A percentile compares a stretch with the other conserved stretches of the same genome.
These are phyloP conservation scores for Trypanosoma cruzi DNA, from an alignment of 208 protist genomes.

Conservation along the genomic window DNA sequence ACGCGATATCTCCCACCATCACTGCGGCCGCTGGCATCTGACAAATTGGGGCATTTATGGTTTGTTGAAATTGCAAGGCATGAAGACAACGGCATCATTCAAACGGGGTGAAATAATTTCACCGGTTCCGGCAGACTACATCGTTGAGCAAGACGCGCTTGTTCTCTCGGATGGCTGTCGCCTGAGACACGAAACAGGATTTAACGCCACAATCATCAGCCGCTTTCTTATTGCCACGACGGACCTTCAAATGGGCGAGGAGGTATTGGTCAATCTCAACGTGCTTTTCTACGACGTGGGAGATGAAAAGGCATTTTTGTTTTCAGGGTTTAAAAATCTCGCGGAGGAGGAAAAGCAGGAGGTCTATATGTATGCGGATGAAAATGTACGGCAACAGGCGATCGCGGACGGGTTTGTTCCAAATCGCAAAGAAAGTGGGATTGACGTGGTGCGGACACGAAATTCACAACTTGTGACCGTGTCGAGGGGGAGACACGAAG, in stretches of 20 bases:
- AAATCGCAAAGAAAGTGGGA: conserved; percentile 42
- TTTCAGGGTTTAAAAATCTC: conserved; percentile 61
- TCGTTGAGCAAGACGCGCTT: conserved; percentile 43
- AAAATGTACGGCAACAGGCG: conserved; percentile 73
- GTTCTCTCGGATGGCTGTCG: conserved; percentile 49
- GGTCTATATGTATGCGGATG: conserved; percentile 75
- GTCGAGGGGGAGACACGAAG: conserved; percentile 39
- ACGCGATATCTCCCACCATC: not conserved
- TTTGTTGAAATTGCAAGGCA: conserved; percentile 7
- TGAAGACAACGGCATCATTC: conserved; percentile 49
- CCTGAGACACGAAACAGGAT: conserved; percentile 47
- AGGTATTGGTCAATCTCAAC: conserved; percentile 71
- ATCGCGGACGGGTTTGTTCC: conserved; percentile 75
- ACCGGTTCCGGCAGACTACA: conserved; percentile 44
- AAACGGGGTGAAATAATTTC: conserved; percentile 67
- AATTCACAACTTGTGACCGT: conserved; percentile 44
- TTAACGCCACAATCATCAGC: conserved; percentile 82
- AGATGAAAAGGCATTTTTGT: conserved; percentile 4
- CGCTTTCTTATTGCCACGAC: conserved; percentile 72
- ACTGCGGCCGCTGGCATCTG: not conserved
- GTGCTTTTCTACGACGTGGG: conserved; percentile 64
- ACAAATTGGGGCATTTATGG: not conserved
- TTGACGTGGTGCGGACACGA: conserved; percentile 50
- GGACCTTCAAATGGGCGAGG: conserved; percentile 37
- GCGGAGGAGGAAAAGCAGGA: conserved; percentile 57